These are phyloP conservation scores for Xylaria multiplex DNA, from an alignment of 2,329 filamentous ascomycete genomes.

Conservation along the genomic window DNA sequence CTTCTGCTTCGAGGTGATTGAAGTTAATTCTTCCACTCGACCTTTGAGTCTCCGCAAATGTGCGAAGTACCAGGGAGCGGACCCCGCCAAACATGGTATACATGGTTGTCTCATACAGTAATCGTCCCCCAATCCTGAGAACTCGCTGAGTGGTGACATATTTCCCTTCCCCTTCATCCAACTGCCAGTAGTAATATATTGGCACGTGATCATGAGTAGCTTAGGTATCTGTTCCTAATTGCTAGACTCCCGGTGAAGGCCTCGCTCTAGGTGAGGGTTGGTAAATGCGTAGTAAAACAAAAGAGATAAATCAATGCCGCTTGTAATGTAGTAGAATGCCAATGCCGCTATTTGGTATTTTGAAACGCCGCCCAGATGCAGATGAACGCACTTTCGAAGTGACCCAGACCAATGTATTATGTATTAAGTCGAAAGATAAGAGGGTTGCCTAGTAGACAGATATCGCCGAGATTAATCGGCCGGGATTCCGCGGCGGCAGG, in stretches of 20 bases:
- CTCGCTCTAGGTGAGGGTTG: constrained; percentile 20
- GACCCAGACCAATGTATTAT: constrained; percentile 38
- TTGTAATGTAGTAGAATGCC: constrained; percentile 46
- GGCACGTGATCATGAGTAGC: constrained; percentile 37
- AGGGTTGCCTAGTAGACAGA: constrained; percentile 62
- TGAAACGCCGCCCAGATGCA: constrained; percentile 52
- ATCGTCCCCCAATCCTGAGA: constrained; percentile 35
- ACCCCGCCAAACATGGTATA: constrained; percentile 36
- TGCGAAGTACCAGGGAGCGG: constrained; percentile 46
- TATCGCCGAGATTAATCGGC: constrained; percentile 64
- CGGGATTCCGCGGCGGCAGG: constrained; percentile 61
- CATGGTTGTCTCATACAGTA: constrained; percentile 46
- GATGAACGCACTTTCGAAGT: constrained; percentile 45
- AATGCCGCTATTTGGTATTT: constrained; percentile 49
- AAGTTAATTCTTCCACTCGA: constrained; percentile 45
- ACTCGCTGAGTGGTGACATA: constrained; percentile 48
- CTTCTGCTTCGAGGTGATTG: constrained; percentile 30
- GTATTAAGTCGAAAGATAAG: constrained; percentile 48
- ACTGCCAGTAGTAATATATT: constrained; percentile 21
- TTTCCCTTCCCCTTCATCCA: constrained; percentile 24
- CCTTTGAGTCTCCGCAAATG: constrained; percentile 41
- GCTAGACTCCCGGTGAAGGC: constrained; percentile 17
- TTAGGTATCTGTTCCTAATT: constrained; percentile 23
- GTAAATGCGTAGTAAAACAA: constrained; percentile 35
- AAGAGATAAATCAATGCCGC: constrained; percentile 44